Evolutionary conservation across 306 rosid genomes (phyloP).

Genomic region (Biancaea sappan): DNA sequence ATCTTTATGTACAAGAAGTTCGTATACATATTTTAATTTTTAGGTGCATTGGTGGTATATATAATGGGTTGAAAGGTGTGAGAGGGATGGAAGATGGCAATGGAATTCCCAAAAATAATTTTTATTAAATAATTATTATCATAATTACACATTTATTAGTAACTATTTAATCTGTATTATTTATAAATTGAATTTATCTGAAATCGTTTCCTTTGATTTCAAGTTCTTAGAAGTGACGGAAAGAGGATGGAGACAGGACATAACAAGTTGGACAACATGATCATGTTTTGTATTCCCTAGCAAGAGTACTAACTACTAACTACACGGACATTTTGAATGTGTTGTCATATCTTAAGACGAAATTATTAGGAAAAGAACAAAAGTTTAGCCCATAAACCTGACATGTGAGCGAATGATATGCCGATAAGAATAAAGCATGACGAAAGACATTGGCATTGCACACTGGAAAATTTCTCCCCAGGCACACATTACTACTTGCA

Average conservation of each 20-base stretch:
- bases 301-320: neutral
- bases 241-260: neutral
- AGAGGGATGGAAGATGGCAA: constrained; percentile 4
- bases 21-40: neutral
- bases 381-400: neutral
- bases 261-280: neutral
- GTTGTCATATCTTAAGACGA: neutral
- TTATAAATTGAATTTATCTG: too few relatives aligned
- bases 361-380: neutral
- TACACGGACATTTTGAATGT: neutral
- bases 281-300: neutral
- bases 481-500: too few relatives aligned
- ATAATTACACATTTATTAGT: too few relatives aligned
- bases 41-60: constrained; percentile 23
- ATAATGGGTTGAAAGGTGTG: constrained; percentile 12
- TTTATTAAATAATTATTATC: too few relatives aligned
- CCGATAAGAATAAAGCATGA: neutral
- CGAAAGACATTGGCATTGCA: too few relatives aligned
- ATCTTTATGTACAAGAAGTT: neutral
- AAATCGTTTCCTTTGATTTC: neutral
- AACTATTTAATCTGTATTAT: too few relatives aligned
- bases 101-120: constrained; percentile 11
- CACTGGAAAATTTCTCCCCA: too few relatives aligned
- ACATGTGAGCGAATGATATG: constrained; percentile 4
- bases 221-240: neutral